Base-by-base conservation (phyloP, 2,329 filamentous ascomycete genomes). In the Sporothrix globosa region DNA sequence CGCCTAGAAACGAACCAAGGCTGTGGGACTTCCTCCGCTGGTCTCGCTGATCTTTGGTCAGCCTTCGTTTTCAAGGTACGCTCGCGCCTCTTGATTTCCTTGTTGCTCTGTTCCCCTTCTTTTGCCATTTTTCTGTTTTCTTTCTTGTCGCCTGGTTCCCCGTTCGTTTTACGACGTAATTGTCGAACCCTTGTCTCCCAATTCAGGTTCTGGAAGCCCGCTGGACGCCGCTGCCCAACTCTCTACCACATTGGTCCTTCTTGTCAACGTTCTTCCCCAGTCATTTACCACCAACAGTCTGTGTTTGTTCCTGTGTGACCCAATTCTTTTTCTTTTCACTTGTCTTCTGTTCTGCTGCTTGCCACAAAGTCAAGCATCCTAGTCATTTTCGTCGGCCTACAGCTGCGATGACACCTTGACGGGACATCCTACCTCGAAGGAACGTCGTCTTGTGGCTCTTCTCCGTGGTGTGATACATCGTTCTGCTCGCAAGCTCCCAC, bases 361-460 rank as follows among this genome's bases (percentile, higher is more conserved):
- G 13, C 46, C 44, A 63, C 11, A 34, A 13, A 44, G 24, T 48
- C 24, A 30, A n/a, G 21, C 52, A 63, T 46, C 67, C 56, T 63
- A n/a, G 67, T 27, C 17, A 19, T 69, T 63, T 69, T 69, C 67
- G 56, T 61, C 56, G n/a, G 53, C 67, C 13, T 17, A n/a, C 54
- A 69, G 44, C 67, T 7, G 13, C 67, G 46, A 60, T 56, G 44
- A 69, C 53, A 63, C 30, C 67, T 69, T 24, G 11, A 34, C 41
- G 34, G 17, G 27, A 3, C 52, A 63, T 69, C 44, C 46, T 53
- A 63, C 67, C 27, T 44, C 44, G 27, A 21, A 24, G 53, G 60
- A 21, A 10, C 17, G 24, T 50, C 24, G 24, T 63, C 34, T 53
- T 53, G 34, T 68, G 46, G 52, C 61, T 58, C 56, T n/a, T 65